These are phyloP conservation scores for Russula sp. DNA, from an alignment of 768 basidiomycete genomes.

Conservation along the genomic window DNA sequence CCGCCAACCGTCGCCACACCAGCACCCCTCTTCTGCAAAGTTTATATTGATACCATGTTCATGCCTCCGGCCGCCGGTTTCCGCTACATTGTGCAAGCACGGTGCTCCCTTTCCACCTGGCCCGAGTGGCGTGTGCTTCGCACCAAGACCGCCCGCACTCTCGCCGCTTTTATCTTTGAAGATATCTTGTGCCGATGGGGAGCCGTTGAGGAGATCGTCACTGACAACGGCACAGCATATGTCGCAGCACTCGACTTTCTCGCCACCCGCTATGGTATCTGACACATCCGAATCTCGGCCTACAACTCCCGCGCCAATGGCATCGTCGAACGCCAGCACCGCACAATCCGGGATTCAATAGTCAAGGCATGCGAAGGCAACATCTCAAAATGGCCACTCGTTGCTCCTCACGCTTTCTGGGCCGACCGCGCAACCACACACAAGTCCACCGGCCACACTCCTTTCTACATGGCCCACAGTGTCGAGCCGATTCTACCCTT, in stretches of 20 bases:
- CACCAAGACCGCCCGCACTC: too few relatives aligned
- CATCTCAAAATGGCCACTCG: slow-evolving; percentile 28
- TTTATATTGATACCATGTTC: too few relatives aligned
- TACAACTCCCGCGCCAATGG: slow-evolving; percentile 36
- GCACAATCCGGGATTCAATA: slow-evolving; percentile 27
- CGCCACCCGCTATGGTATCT: slow-evolving; percentile 7
- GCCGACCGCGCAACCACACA: slow-evolving; percentile 30
- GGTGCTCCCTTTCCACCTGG: neutral
- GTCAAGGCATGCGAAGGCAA: slow-evolving; percentile 31
- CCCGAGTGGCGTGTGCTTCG: too few relatives aligned
- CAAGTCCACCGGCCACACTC: slow-evolving; percentile 29
- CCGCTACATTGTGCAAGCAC: neutral
- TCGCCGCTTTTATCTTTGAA: too few relatives aligned
- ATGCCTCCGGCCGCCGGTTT: neutral
- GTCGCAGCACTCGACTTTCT: too few relatives aligned
- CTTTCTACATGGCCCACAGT: slow-evolving; percentile 22
- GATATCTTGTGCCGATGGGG: too few relatives aligned
- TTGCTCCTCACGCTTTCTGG: slow-evolving; percentile 30
- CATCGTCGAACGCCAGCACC: slow-evolving; percentile 29
- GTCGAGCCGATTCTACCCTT: slow-evolving; percentile 22
- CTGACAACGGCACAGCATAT: too few relatives aligned
- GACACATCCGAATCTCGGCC: slow-evolving; percentile 29
- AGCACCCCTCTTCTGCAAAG: neutral
- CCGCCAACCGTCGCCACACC: neutral
- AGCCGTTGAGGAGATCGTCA: too few relatives aligned